Evolutionary conservation across 2,329 filamentous ascomycete genomes (phyloP).

Genomic region (Cladosporium sp.): DNA sequence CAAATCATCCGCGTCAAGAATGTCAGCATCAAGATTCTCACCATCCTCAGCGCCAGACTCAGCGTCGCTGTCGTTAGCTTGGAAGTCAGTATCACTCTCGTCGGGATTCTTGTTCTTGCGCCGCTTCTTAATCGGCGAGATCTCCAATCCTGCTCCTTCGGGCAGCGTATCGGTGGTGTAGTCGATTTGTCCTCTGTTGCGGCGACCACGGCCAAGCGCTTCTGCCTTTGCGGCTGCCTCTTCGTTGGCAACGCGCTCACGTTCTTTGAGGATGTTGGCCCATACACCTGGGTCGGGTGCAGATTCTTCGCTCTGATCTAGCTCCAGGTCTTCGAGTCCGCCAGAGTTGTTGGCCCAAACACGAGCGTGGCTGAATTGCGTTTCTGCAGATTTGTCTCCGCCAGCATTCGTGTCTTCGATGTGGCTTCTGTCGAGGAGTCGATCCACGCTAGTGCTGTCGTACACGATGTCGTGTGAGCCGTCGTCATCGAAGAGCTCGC

Average conservation of each 20-base stretch:
- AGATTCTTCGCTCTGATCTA: conserved; percentile 44
- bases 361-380: conserved; percentile 83
- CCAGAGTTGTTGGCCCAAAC: conserved; percentile 88
- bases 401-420: conserved; percentile 67
- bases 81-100: conserved; percentile 54
- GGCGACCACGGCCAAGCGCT: conserved; percentile 80
- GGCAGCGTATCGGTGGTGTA: conserved; percentile 43
- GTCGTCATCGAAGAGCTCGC: conserved; percentile 79
- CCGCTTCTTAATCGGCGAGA: conserved; percentile 36
- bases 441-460: conserved; percentile 79
- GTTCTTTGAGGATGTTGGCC: conserved; percentile 84
- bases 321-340: conserved; percentile 53
- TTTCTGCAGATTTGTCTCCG: conserved; percentile 67
- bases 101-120: conserved; percentile 36
- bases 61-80: conserved; percentile 42
- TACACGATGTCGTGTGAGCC: conserved; percentile 75
- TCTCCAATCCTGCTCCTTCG: conserved; percentile 27
- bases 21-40: conserved; percentile 27
- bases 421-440: conserved; percentile 81
- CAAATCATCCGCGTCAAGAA: conserved; percentile 22
- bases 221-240: conserved; percentile 69
- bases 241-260: conserved; percentile 74
- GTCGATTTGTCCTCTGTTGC: conserved; percentile 62
- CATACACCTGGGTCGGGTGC: conserved; percentile 71
- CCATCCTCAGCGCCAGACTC: conserved; percentile 35